A percentile compares a stretch with the other conserved stretches of the same genome.
These are phyloP conservation scores for Xylaria flabelliformis DNA, from an alignment of 495 filamentous ascomycete species.

Conservation along the genomic window DNA sequence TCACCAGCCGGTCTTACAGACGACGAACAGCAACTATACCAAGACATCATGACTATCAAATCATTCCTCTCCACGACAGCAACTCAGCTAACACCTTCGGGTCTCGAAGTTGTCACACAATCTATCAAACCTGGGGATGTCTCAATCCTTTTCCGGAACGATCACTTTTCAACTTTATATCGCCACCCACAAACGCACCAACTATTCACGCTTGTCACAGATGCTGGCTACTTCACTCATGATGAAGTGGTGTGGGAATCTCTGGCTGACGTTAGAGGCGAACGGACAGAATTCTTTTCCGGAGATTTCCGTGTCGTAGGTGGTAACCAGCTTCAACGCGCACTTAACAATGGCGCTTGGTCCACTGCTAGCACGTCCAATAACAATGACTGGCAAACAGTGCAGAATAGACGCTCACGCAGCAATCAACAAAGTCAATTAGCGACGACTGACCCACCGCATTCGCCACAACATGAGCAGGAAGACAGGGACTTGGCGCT, in stretches of 20 bases:
- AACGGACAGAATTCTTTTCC: constrained; percentile 79
- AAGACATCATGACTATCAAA: constrained; percentile 83
- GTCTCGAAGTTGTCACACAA: constrained; percentile 72
- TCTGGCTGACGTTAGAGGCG: constrained; percentile 86
- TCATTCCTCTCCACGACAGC: constrained; percentile 77
- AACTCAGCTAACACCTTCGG: constrained; percentile 85
- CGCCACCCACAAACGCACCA: constrained; percentile 73
- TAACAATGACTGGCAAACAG: constrained; percentile 58
- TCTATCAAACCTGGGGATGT: constrained; percentile 73
- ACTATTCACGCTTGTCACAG: constrained; percentile 84
- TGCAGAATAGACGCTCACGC: constrained; percentile 47
- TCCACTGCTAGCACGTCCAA: constrained; percentile 31
- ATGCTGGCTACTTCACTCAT: constrained; percentile 85
- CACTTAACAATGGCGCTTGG: constrained; percentile 21
- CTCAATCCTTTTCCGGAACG: constrained; percentile 93
- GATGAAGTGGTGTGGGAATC: constrained; percentile 97
- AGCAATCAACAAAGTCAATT: constrained; percentile 36
- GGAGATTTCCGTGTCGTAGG: constrained; percentile 91
- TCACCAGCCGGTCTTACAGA: constrained; percentile 54
- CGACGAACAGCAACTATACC: constrained; percentile 74
- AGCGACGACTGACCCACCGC: constrained; percentile 34
- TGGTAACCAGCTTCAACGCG: constrained; percentile 47
- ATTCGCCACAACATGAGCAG: constrained; percentile 60
- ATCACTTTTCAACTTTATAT: constrained; percentile 94
- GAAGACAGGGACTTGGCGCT: constrained; percentile 82